These are phyloP conservation scores for Quercus glauca DNA, from an alignment of 306 rosid species.

Conservation along the genomic window DNA sequence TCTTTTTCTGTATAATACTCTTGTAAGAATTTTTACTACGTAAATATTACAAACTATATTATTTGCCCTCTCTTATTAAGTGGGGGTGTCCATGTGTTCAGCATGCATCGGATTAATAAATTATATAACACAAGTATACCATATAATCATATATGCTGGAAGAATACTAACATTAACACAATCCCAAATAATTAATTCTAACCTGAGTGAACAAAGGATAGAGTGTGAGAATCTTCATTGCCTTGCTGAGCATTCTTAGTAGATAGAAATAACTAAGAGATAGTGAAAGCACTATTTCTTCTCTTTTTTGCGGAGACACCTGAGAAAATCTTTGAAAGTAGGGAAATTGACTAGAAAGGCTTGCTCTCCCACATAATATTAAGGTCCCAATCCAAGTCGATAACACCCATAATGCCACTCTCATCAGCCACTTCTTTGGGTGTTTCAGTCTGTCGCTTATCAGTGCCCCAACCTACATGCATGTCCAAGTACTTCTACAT, in stretches of 20 bases:
- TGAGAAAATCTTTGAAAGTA: slow-evolving; percentile 32
- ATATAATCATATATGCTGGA: background rate
- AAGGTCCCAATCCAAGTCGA: slow-evolving; percentile 68
- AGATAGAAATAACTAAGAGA: slow-evolving; percentile 42
- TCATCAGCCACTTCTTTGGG: slow-evolving; percentile 42
- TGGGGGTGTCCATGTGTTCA: too few species aligned
- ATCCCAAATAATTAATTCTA: too few species aligned
- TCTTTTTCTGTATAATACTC: too few species aligned
- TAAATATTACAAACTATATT: too few species aligned
- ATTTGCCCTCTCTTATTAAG: too few species aligned
- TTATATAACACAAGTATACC: background rate
- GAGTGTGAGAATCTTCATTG: slow-evolving; percentile 54
- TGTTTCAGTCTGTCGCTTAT: slow-evolving; percentile 48
- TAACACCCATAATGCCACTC: slow-evolving; percentile 36
- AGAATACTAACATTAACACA: background rate
- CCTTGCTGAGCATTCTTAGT: slow-evolving; percentile 38
- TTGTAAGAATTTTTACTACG: too few species aligned
- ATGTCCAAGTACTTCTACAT: background rate
- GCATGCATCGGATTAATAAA: background rate
- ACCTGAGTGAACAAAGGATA: slow-evolving; percentile 76
- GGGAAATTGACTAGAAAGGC: slow-evolving; percentile 45
- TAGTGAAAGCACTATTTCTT: slow-evolving; percentile 44
- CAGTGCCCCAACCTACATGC: slow-evolving; percentile 45
- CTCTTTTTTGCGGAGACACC: slow-evolving; percentile 36
- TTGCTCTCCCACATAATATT: slow-evolving; percentile 39